A percentile compares a stretch with the other conserved stretches of the same genome.
These are phyloP conservation scores for Metarhizium rileyi DNA, from an alignment of 2,329 filamentous ascomycete genomes.

Conservation along the genomic window DNA sequence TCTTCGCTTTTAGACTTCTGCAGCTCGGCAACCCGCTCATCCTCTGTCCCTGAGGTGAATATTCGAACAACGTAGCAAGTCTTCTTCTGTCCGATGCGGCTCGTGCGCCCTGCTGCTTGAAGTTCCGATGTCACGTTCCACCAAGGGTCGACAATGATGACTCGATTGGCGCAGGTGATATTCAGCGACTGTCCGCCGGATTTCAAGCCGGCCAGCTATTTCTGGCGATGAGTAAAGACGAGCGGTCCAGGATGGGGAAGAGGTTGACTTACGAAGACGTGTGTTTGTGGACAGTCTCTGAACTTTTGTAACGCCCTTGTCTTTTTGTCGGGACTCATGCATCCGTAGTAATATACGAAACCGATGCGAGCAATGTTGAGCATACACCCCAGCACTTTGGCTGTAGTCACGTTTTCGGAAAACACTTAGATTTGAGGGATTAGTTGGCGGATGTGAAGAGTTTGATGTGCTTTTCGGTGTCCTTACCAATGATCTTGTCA, in stretches of 20 bases:
- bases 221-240: not conserved
- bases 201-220: constrained; percentile 24
- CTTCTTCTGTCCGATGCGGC: constrained; percentile 54
- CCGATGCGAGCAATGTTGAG: constrained; percentile 17
- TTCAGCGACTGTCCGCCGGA: constrained; percentile 31
- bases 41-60: constrained; percentile 44
- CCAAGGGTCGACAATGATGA: constrained; percentile 46
- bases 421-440: constrained; percentile 21
- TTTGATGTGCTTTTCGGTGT: not conserved
- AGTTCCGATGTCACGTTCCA: constrained; percentile 53
- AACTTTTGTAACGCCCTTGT: constrained; percentile 15
- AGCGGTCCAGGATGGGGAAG: constrained; percentile 2
- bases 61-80: constrained; percentile 50
- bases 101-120: constrained; percentile 53
- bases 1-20: constrained; percentile 45
- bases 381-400: constrained; percentile 25
- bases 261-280: constrained; percentile 25
- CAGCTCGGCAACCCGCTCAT: constrained; percentile 43
- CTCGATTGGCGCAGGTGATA: constrained; percentile 35
- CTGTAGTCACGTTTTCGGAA: constrained; percentile 21
- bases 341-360: constrained; percentile 30
- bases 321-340: constrained; percentile 10
- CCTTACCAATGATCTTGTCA: constrained; percentile 30
- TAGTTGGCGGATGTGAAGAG: not conserved
- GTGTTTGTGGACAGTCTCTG: not conserved